Evolutionary conservation across 805 yeast genomes (phyloP).

Genomic region (Saccharomycopsis schoenii): DNA sequence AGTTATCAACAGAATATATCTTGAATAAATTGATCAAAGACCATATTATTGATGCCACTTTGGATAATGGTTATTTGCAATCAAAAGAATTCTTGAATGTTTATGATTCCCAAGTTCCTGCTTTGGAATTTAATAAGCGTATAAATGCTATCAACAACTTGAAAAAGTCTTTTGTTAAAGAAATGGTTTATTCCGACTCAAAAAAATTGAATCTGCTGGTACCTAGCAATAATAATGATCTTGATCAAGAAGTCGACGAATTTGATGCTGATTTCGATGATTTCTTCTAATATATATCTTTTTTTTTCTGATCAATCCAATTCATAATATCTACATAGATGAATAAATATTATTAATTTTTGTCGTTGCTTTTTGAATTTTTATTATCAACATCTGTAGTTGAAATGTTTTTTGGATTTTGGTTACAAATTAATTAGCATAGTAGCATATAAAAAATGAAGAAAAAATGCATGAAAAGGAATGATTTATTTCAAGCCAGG

Average conservation of each 20-base stretch:
- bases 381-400: neutral
- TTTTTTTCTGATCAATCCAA: neutral
- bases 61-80: slow-evolving; percentile 88
- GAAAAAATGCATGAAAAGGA: neutral
- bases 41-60: slow-evolving; percentile 91
- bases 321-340: neutral
- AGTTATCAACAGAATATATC: slow-evolving; percentile 92
- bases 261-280: slow-evolving; percentile 45
- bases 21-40: slow-evolving; percentile 95
- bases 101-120: slow-evolving; percentile 83
- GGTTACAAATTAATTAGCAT: too few relatives aligned
- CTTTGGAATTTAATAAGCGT: slow-evolving; percentile 81
- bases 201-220: slow-evolving; percentile 9
- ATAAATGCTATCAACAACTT: slow-evolving; percentile 83
- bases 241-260: slow-evolving; percentile 17
- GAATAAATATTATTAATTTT: neutral
- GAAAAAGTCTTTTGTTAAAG: slow-evolving; percentile 86
- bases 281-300: slow-evolving; percentile 21
- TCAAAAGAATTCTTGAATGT: slow-evolving; percentile 78
- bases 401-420: too few relatives aligned
- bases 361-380: neutral
- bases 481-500: neutral
- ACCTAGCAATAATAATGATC: slow-evolving; percentile 3
- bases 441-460: neutral
- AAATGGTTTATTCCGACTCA: slow-evolving; percentile 80